phyloP scores from a whole-genome alignment of 148 eudicot genomes.

The Rheum nobile region DNA sequence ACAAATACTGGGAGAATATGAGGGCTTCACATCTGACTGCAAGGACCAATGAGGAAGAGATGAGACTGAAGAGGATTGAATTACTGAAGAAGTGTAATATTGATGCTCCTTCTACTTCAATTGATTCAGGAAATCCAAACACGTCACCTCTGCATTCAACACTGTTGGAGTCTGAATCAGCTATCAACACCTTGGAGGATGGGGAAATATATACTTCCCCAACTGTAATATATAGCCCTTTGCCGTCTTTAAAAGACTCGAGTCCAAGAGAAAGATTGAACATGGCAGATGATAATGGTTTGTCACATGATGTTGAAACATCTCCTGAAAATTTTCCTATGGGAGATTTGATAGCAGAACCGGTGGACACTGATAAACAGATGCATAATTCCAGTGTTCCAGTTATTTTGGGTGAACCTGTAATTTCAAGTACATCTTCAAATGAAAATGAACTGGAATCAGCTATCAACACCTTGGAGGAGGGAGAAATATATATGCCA shows the following conservation, averaged over 20 bases:
- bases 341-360: neutral
- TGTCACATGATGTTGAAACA: neutral
- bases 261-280: neutral
- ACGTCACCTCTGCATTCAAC: neutral
- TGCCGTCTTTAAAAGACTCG: neutral
- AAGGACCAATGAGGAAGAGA: constrained; percentile 13
- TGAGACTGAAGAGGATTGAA: constrained; percentile 9
- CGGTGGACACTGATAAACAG: too few relatives aligned
- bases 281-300: neutral
- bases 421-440: neutral
- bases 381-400: too few relatives aligned
- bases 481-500: neutral
- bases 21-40: constrained; percentile 10
- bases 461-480: neutral
- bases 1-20: constrained; percentile 9
- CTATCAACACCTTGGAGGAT: neutral
- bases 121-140: neutral
- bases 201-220: neutral
- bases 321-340: neutral
- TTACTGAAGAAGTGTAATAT: neutral
- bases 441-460: neutral
- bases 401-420: neutral
- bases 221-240: neutral
- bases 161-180: neutral
- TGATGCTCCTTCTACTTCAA: neutral